Evolutionary conservation across 805 yeast genomes (phyloP).

Genomic region (Saturnispora mendoncae): DNA sequence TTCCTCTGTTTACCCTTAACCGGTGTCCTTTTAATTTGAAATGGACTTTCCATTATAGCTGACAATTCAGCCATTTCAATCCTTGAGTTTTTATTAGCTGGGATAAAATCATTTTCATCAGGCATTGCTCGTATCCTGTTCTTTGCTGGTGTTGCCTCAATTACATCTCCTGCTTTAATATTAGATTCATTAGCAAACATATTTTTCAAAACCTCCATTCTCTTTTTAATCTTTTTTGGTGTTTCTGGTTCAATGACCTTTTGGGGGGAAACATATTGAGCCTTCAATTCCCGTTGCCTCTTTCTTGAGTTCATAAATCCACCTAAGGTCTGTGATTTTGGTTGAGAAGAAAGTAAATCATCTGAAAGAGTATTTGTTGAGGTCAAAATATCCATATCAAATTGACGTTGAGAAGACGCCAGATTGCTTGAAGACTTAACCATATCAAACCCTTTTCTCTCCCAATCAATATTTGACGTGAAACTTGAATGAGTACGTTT

Average conservation of each 20-base stretch:
- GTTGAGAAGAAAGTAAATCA: background rate
- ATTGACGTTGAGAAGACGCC: background rate
- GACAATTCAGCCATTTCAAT: constrained; percentile 1
- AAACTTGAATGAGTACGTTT: constrained; percentile 22
- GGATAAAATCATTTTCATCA: background rate
- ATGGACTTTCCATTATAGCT: constrained; percentile 6
- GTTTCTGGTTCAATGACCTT: background rate
- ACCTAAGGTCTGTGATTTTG: constrained; percentile 1
- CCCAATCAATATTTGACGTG: constrained; percentile 17
- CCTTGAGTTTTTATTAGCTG: constrained; percentile 6
- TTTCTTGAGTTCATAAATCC: constrained; percentile 14
- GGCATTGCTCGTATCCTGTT: no score
- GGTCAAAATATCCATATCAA: constrained; percentile 1
- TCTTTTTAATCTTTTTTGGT: constrained; percentile 1
- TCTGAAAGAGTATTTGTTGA: background rate
- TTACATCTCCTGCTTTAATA: constrained; percentile 9
- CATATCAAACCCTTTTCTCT: constrained; percentile 29
- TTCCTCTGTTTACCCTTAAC: constrained; percentile 1
- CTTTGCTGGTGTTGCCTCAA: constrained; percentile 21
- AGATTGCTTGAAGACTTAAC: constrained; percentile 14
- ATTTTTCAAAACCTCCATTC: constrained; percentile 1
- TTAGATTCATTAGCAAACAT: constrained; percentile 6
- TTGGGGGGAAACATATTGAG: constrained; percentile 16
- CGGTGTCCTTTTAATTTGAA: background rate
- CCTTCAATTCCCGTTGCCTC: constrained; percentile 7